Evolutionary conservation across 2,329 filamentous ascomycete species (phyloP).

Genomic region (Ophiostoma ips): DNA sequence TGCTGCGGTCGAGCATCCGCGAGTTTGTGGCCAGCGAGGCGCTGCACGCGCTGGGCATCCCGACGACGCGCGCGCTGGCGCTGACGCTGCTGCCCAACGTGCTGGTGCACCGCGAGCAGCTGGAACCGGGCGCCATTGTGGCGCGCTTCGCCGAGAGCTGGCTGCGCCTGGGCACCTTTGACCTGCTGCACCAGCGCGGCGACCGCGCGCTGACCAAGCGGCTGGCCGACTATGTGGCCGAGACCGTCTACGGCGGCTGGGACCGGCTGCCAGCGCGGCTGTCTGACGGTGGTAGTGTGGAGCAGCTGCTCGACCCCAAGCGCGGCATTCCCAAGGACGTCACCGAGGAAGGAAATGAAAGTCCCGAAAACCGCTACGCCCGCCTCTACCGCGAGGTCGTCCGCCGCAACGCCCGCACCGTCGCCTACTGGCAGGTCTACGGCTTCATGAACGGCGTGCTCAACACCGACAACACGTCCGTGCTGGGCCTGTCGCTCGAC

Average conservation of each 20-base stretch:
- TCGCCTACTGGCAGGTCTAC: constrained; percentile 92
- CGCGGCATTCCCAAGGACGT: constrained; percentile 11
- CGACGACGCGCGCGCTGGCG: constrained; percentile 73
- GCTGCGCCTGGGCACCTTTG: constrained; percentile 91
- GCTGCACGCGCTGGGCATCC: constrained; percentile 72
- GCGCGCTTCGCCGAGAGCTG: constrained; percentile 81
- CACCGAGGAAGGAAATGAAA: not conserved
- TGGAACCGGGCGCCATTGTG: constrained; percentile 88
- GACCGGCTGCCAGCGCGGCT: constrained; percentile 57
- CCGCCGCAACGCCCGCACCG: constrained; percentile 71
- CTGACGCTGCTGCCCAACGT: constrained; percentile 62
- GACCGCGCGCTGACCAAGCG: constrained; percentile 61
- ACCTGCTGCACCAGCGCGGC: constrained; percentile 70
- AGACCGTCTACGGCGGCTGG: constrained; percentile 82
- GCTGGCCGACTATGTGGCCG: constrained; percentile 70
- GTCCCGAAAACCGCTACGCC: constrained; percentile 74
- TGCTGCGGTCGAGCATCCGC: constrained; percentile 79
- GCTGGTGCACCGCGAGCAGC: constrained; percentile 60
- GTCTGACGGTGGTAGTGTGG: constrained; percentile 1
- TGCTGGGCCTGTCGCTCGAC: constrained; percentile 79
- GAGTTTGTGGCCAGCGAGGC: constrained; percentile 90
- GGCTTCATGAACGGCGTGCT: constrained; percentile 99
- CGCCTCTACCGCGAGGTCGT: constrained; percentile 79
- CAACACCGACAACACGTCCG: constrained; percentile 94
- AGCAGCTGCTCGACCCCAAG: constrained; percentile 13